Evolutionary conservation across 805 yeast species (phyloP), one percentile per base, ranked within the genome.

Genomic region (Wickerhamomyces subpelliculosus): DNA sequence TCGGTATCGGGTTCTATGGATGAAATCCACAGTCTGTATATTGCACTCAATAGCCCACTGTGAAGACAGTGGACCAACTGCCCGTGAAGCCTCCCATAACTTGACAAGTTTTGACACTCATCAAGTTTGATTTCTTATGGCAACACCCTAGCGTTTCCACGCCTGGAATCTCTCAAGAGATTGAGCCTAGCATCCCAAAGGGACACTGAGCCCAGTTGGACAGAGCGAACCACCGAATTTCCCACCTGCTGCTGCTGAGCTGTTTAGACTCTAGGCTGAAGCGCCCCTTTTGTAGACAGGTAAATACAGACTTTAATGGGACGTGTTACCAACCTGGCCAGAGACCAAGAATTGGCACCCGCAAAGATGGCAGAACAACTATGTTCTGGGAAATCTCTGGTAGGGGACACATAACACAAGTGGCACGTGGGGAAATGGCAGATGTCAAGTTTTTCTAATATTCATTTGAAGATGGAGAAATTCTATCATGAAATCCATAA

Each of bases 191-290:
- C 30, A 5, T 7, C 32, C 31, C 18, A 20, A 44, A 24, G n/a
- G 32, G 22, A 16, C 5, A 6, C 22, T 12, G 20, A 24, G 20
- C 31, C 20, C 21, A 27, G 41, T 21, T 53, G 69, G 72, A 64
- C 65, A 73, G 75, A 44, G 77, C 46, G 74, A 54, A 68, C 66
- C 79, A 73, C 79, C 79, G 79, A 73, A 73, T 73, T 73, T 73
- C 78, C 79, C 79, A 73, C 79, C 61, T 55, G 58, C 48, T 10
- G 6, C 10, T 7, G 10, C 14, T 9, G 13, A 14, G 21, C 9
- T 26, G 14, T 10, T 10, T 22, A 22, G 16, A 36, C 3, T 7
- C 11, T 14, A 4, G 20, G n/a, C 26, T 14, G 8, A 7, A 20
- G n/a, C 5, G 3, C 35, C 35, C 46, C 48, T 47, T 53, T 37